Evolutionary conservation across 805 yeast species (phyloP).

Genomic region (Saccharomycopsis sp.): DNA sequence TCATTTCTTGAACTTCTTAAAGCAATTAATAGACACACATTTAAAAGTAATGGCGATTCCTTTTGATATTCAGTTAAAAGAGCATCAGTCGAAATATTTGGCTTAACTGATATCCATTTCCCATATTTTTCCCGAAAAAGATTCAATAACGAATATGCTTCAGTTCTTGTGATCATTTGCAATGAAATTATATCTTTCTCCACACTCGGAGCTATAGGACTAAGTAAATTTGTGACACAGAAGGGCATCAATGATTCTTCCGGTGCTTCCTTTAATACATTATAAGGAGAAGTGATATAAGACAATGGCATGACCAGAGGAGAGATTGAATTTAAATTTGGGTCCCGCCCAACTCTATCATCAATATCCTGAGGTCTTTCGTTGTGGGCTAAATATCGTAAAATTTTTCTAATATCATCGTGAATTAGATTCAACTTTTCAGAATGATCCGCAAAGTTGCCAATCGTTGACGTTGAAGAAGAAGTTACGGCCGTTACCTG

Average conservation of each 20-base stretch:
- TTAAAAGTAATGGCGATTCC: slow-evolving; percentile 43
- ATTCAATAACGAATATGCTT: slow-evolving; percentile 37
- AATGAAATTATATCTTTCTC: slow-evolving; percentile 34
- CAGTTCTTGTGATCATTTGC: slow-evolving; percentile 33
- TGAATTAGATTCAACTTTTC: slow-evolving; percentile 15
- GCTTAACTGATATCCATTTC: slow-evolving; percentile 54
- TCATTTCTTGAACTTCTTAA: slow-evolving; percentile 35
- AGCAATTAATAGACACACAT: slow-evolving; percentile 46
- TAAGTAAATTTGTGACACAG: slow-evolving; percentile 29
- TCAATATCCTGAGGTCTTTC: too few species aligned
- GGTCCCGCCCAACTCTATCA: background rate
- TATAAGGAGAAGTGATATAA: slow-evolving; percentile 36
- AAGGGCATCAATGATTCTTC: slow-evolving; percentile 26
- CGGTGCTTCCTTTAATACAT: slow-evolving; percentile 29
- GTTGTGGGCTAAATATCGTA: slow-evolving; percentile 6
- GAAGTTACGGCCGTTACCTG: background rate
- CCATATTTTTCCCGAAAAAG: slow-evolving; percentile 51
- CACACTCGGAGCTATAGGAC: slow-evolving; percentile 22
- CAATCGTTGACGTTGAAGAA: background rate
- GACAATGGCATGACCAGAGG: slow-evolving; percentile 29
- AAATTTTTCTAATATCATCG: slow-evolving; percentile 22
- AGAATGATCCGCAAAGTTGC: background rate
- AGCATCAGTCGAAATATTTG: slow-evolving; percentile 33
- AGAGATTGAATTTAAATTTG: slow-evolving; percentile 18
- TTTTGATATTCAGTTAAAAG: slow-evolving; percentile 35